Evolutionary conservation across 75 land plant species (phyloP), one percentile per base, ranked within the genome.

Genomic region (Isoetes taiwanensis): DNA sequence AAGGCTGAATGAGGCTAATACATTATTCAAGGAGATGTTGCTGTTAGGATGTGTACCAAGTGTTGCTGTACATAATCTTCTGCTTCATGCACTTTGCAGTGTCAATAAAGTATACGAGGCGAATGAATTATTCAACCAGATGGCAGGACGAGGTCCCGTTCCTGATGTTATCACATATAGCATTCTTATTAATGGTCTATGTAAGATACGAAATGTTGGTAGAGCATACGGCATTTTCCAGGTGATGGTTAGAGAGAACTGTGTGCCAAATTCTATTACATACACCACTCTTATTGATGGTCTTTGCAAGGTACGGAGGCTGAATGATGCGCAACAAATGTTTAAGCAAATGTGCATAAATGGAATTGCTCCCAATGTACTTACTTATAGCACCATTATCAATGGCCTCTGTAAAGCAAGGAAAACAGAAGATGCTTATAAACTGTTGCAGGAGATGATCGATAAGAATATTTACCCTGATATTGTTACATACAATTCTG

Each of bases 251-350:
- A 52, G 34, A 30, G 54, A 41, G 20, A 72, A 76, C 2, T 27
- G 79, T 34, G 38, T 30, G 5, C 77, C 82, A 0, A 76, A 79
- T 53, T 59, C 70, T 0, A 30, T 73, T 43, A 76, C 85, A 0
- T 85, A 62, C 56, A 76, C 84, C 43, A 63, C 62, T 43, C 46
- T 85, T 74, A 82, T 85, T 32, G 72, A 81, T 17, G 74, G 74
- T 58, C 43, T 64, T 32, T 59, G 59, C 62, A 72, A 76, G 8
- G 56, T 12, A 6, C 75, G 72, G 40, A 76, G 56, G 56, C 31
- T 69, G 41, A 77, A 83, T 57, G 79, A 79, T 3, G 72, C 68
- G n/a, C 57, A 70, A 1, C 37, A 71, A 28, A 38, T 67, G 11
- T 54, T 67, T 28, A 56, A 50, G 21, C 33, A 20, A 1, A 50